A percentile compares a stretch with the other conserved stretches of the same genome.
phyloP scores from a whole-genome alignment of 805 yeast genomes.

The Torulaspora indica region DNA sequence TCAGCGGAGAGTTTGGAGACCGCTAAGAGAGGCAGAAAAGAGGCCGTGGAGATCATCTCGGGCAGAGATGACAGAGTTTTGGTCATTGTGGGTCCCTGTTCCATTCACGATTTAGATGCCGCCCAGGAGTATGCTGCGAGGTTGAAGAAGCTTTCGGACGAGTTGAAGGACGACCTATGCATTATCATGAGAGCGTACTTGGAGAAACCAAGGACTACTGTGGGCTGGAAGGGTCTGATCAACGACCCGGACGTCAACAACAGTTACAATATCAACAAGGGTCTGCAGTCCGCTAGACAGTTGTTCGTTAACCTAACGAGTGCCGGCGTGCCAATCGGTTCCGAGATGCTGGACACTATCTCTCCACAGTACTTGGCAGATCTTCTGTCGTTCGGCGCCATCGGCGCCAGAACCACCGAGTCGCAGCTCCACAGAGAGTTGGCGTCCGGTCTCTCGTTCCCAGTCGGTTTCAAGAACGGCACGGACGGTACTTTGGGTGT shows the following conservation, averaged over 20 bases:
- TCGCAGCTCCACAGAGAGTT: conserved; percentile 96
- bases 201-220: conserved; percentile 98
- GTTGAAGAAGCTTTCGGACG: conserved; percentile 61
- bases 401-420: conserved; percentile 98
- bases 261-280: conserved; percentile 91
- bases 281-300: conserved; percentile 80
- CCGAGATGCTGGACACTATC: conserved; percentile 97
- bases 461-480: conserved; percentile 97
- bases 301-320: conserved; percentile 77
- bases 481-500: conserved; percentile 93
- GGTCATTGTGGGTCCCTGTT: conserved; percentile 94
- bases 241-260: conserved; percentile 95
- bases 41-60: conserved; percentile 66
- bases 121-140: conserved; percentile 83
- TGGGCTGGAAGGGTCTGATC: conserved; percentile 98
- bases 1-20: conserved; percentile 49
- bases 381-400: conserved; percentile 89
- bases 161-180: conserved; percentile 69
- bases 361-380: conserved; percentile 95
- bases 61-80: conserved; percentile 78
- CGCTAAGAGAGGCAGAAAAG: conserved; percentile 73
- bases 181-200: conserved; percentile 95
- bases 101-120: conserved; percentile 85
- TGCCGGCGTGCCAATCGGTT: conserved; percentile 84
- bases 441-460: conserved; percentile 97